phyloP scores from a whole-genome alignment of 495 filamentous ascomycete genomes.

The Talaromyces nanjingensis region DNA sequence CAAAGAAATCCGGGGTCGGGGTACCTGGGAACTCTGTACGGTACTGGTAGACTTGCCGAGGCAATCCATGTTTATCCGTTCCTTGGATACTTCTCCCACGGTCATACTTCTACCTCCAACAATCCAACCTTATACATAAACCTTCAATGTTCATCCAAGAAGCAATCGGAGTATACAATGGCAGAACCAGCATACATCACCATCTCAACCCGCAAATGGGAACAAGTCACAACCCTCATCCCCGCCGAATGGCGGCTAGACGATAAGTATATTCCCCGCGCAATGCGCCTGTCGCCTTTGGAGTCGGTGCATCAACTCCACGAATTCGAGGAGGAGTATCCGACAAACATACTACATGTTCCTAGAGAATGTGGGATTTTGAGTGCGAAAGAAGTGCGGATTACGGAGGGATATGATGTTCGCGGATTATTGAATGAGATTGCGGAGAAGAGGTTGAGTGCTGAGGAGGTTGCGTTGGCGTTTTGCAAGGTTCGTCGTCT shows the following conservation, averaged over 20 bases:
- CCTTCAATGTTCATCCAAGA: not conserved
- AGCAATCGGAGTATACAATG: not conserved
- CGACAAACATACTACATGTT: not conserved
- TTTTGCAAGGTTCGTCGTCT: constrained; percentile 36
- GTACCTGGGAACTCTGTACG: not conserved
- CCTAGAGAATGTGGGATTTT: constrained; percentile 4
- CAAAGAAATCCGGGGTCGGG: not conserved
- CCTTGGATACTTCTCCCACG: not conserved
- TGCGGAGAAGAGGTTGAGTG: constrained; percentile 33
- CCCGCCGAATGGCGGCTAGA: constrained; percentile 41
- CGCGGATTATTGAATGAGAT: constrained; percentile 14
- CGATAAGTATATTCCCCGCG: constrained; percentile 24
- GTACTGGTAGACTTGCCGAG: not conserved
- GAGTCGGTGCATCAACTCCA: constrained; percentile 34
- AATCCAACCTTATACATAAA: not conserved
- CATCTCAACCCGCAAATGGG: constrained; percentile 40
- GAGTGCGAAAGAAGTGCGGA: not conserved
- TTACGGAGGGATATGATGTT: constrained; percentile 8
- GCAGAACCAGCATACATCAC: constrained; percentile 19
- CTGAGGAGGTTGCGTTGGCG: constrained; percentile 42
- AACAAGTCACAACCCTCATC: constrained; percentile 35
- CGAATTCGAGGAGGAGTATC: constrained; percentile 9
- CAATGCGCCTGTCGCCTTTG: constrained; percentile 29
- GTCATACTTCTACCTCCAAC: not conserved
- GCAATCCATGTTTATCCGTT: not conserved